A percentile compares a stretch with the other conserved stretches of the same genome.
Evolutionary conservation across 805 yeast species (phyloP).

Genomic region (Wickerhamomyces chambardii): DNA sequence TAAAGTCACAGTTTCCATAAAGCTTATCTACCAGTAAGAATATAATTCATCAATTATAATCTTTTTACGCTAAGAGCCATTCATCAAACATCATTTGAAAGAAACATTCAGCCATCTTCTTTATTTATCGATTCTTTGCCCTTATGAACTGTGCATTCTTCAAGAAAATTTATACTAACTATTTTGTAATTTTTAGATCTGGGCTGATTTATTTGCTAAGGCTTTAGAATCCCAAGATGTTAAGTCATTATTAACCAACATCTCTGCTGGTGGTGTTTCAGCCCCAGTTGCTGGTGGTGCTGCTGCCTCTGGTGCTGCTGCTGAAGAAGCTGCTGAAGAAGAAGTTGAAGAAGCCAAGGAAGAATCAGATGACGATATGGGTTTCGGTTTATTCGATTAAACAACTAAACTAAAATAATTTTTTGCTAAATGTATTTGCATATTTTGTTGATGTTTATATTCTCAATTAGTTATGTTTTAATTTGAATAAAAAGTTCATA

Average conservation of each 20-base stretch:
- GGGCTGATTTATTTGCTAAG: slow-evolving; percentile 86
- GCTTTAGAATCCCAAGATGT: slow-evolving; percentile 80
- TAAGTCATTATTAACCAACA: slow-evolving; percentile 66
- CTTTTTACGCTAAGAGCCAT: no score
- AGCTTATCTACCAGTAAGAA: no score
- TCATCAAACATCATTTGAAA: no score
- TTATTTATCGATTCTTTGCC: no score
- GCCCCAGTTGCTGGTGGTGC: slow-evolving; percentile 64
- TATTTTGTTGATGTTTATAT: neutral
- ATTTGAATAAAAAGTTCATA: neutral
- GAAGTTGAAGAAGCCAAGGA: slow-evolving; percentile 42
- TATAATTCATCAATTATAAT: no score
- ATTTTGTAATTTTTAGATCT: slow-evolving; percentile 31
- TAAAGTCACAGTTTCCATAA: no score
- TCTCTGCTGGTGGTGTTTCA: slow-evolving; percentile 68
- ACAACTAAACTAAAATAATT: no score
- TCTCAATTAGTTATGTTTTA: no score
- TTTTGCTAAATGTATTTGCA: no score
- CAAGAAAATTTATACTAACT: slow-evolving; percentile 1
- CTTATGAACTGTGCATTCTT: no score
- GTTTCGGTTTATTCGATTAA: slow-evolving; percentile 91
- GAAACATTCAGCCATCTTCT: no score
- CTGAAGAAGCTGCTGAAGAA: slow-evolving; percentile 54
- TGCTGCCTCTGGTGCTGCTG: slow-evolving; percentile 53
- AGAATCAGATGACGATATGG: slow-evolving; percentile 80